A percentile compares a stretch with the other conserved stretches of the same genome.
phyloP scores from a whole-genome alignment of 331 rosid genomes.

The Erythrophleum ivorense region DNA sequence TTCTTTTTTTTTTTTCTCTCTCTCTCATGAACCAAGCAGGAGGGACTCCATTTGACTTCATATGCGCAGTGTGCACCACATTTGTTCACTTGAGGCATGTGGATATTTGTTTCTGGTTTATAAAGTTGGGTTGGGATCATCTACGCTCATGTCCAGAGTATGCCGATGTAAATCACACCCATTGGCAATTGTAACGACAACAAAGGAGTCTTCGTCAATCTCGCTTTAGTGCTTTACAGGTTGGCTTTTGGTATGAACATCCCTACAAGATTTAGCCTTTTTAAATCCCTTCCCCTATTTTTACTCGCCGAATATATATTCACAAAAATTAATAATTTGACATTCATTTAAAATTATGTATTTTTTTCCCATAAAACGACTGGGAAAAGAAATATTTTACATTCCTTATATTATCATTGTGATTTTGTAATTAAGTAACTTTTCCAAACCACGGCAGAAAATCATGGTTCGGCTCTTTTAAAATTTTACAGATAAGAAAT shows the following conservation, averaged over 20 bases:
- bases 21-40: not conserved
- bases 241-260: slow-evolving; percentile 28
- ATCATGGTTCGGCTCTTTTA: too few relatives aligned
- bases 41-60: slow-evolving; percentile 40
- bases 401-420: too few relatives aligned
- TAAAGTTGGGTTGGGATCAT: slow-evolving; percentile 38
- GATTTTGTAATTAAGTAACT: too few relatives aligned
- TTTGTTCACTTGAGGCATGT: not conserved
- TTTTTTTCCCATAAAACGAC: too few relatives aligned
- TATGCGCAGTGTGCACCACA: slow-evolving; percentile 41
- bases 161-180: not conserved
- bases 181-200: slow-evolving; percentile 23
- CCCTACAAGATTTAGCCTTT: not conserved
- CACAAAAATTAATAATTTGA: not conserved
- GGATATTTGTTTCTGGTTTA: not conserved
- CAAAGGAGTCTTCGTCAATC: slow-evolving; percentile 30
- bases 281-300: not conserved
- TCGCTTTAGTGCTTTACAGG: slow-evolving; percentile 48
- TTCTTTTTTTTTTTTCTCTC: slow-evolving; percentile 7
- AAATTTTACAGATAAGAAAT: too few relatives aligned
- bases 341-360: not conserved
- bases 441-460: too few relatives aligned
- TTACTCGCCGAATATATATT: not conserved
- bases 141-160: not conserved
- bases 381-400: too few relatives aligned